A percentile compares a stretch with the other conserved stretches of the same genome.
These are phyloP conservation scores for Paecilomyces fulvus DNA, from an alignment of 2,329 filamentous ascomycete species.

Conservation along the genomic window DNA sequence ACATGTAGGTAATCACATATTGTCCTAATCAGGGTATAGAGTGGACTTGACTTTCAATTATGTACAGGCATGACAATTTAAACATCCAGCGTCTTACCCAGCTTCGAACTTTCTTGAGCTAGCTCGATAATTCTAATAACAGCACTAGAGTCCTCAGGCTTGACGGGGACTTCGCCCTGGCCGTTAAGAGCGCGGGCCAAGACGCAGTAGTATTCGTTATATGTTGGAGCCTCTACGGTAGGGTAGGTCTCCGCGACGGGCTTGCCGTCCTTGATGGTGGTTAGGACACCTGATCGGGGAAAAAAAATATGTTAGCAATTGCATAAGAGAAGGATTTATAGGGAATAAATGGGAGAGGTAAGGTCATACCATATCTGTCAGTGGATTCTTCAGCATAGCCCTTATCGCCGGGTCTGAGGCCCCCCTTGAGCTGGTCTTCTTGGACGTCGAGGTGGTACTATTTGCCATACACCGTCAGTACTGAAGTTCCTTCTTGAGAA, in stretches of 20 bases:
- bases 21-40: neutral
- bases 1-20: neutral
- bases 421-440: conserved; percentile 63
- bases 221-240: conserved; percentile 59
- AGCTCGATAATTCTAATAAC: conserved; percentile 51
- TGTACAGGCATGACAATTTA: conserved; percentile 10
- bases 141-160: conserved; percentile 43
- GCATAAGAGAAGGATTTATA: neutral
- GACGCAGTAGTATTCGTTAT: conserved; percentile 56
- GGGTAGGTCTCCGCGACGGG: conserved; percentile 44
- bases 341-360: neutral
- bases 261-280: conserved; percentile 46
- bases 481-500: neutral
- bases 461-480: neutral
- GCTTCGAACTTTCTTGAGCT: conserved; percentile 45
- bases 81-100: conserved; percentile 40
- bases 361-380: conserved; percentile 45
- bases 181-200: conserved; percentile 47
- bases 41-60: conserved; percentile 3
- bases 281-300: conserved; percentile 35
- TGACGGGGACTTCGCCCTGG: conserved; percentile 46
- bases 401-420: conserved; percentile 51
- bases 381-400: conserved; percentile 58
- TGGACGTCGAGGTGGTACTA: conserved; percentile 59
- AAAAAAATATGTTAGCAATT: conserved; percentile 1